Evolutionary conservation across 257 asterid genomes (phyloP).

Genomic region (Osmanthus fragrans): DNA sequence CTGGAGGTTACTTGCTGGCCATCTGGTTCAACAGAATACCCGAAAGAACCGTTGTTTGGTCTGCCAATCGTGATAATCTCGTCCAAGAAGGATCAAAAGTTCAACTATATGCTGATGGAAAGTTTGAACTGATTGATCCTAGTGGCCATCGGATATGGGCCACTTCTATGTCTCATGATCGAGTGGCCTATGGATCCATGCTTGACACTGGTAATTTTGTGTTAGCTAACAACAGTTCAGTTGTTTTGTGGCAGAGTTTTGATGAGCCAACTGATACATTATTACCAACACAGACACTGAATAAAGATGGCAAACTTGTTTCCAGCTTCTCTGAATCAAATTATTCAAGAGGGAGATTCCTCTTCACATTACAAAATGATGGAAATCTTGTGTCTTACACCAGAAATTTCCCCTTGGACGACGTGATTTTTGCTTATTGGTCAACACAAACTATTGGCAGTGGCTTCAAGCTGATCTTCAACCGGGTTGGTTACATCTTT

Average conservation of each 20-base stretch:
- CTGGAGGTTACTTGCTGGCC: conserved; percentile 12
- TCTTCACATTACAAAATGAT: not conserved
- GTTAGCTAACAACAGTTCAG: not conserved
- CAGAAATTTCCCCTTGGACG: not conserved
- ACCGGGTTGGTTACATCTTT: conserved; percentile 23
- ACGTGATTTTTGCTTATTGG: conserved; percentile 7
- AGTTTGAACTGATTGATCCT: conserved; percentile 8
- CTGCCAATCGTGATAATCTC: conserved; percentile 17
- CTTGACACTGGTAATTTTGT: conserved; percentile 22
- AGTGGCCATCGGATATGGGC: conserved; percentile 9
- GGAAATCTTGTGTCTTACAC: conserved; percentile 12
- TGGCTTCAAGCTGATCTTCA: conserved; percentile 19
- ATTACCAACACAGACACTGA: conserved; percentile 14
- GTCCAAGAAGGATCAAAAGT: conserved; percentile 19
- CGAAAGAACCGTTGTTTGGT: conserved; percentile 12
- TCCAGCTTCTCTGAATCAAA: not conserved
- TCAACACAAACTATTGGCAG: not conserved
- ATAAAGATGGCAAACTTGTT: not conserved
- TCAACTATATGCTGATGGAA: conserved; percentile 11
- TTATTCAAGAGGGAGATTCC: conserved; percentile 16
- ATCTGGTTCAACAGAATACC: conserved; percentile 13
- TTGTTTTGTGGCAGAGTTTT: conserved; percentile 18
- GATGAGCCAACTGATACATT: conserved; percentile 9
- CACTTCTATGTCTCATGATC: not conserved
- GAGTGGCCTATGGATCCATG: conserved; percentile 18